Evolutionary conservation across 1,284 basidiomycete species (phyloP), one percentile per base, ranked within the genome.

Genomic region (Pascua guehoae): DNA sequence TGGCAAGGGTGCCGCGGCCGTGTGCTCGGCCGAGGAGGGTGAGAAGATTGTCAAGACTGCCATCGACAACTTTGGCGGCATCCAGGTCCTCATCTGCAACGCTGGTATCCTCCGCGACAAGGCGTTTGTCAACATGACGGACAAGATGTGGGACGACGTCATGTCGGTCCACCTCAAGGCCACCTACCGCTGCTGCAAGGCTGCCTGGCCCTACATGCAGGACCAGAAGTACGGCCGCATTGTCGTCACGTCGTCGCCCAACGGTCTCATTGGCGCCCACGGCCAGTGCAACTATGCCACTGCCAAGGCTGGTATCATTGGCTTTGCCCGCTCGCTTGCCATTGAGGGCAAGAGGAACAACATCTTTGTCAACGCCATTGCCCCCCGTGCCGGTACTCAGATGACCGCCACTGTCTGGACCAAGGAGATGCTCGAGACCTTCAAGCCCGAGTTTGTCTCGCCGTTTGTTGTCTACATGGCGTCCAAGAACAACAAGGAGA

Each of bases 161-260:
- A 79, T 97, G 64, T 85, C 86, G 56, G 86, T 98, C 37, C 94
- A 98, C 78, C 81, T 98, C 51, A 72, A 79, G 52, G 83, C 82
- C 41, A 83, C 83, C 15, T 84, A 80, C 65, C 85, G 89, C 87
- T 91, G 89, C 68, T 88, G 86, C 56, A 91, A 96, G 74, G 95
- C 95, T 12, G 89, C 91, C 41, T 99, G 94, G 96, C 93, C 95
- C 4, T 82, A 92, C 71, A 97, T 98, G 84, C 87, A 89, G 77
- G 89, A 95, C 79, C 96, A 98, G 75, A 94, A 93, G 79, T 98
- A 88, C 73, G 95, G 96, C 39, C 87, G 96, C 57, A 95, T 99
- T 70, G 83, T 98, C 57, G 96, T 91, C 53, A 98, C 94, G 36
- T 86, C 87, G 57, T 98, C 94, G 7, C 87, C 88, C 73, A 91